Percentiles rank a stretch among this genome's conserved stretches.
Conservation (phyloP, 306 rosid genomes). For the Quercus variabilis region DNA sequence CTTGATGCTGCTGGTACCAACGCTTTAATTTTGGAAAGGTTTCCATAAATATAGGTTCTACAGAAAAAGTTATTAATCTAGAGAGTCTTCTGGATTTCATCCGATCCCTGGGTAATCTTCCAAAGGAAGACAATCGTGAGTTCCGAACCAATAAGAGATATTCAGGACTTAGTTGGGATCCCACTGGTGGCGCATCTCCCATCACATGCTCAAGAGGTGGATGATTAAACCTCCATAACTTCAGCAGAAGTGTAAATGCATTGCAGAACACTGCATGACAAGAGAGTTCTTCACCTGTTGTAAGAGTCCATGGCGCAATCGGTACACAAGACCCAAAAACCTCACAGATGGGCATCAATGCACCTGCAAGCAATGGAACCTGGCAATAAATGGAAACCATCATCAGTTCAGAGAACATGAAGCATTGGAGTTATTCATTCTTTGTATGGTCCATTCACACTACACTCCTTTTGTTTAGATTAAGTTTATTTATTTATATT, state of each 20-base stretch:
- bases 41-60: constrained; percentile 58
- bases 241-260: constrained; percentile 80
- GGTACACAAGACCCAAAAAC: constrained; percentile 74
- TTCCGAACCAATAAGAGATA: constrained; percentile 80
- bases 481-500: not conserved
- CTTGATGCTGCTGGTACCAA: constrained; percentile 84
- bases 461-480: not conserved
- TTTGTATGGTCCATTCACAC: not conserved
- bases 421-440: not conserved
- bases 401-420: constrained; percentile 24
- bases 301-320: constrained; percentile 44
- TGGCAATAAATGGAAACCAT: constrained; percentile 36
- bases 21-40: constrained; percentile 75
- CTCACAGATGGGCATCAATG: constrained; percentile 78
- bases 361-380: constrained; percentile 87
- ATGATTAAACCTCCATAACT: constrained; percentile 85
- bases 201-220: constrained; percentile 64
- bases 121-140: constrained; percentile 46
- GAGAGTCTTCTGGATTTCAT: constrained; percentile 53
- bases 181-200: constrained; percentile 61
- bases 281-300: constrained; percentile 73
- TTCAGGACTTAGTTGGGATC: constrained; percentile 71
- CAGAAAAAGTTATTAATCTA: constrained; percentile 38
- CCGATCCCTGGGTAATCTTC: constrained; percentile 51
- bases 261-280: constrained; percentile 73